phyloP scores from a whole-genome alignment of 495 filamentous ascomycete genomes.

The Xylaria telfairii region DNA sequence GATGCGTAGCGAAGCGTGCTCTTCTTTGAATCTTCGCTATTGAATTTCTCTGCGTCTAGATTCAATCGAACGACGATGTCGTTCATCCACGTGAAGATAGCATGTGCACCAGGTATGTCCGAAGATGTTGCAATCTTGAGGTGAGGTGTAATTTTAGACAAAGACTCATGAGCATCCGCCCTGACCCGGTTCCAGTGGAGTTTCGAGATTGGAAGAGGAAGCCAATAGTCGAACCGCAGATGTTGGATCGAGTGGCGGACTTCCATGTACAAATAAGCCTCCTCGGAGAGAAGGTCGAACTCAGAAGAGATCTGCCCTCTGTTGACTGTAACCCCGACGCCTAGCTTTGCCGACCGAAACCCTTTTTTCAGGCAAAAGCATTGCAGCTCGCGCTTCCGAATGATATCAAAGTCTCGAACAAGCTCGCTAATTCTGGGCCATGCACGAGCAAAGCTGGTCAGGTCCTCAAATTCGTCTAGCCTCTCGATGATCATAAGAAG shows the following conservation, averaged over 20 bases:
- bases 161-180: slow-evolving; percentile 26
- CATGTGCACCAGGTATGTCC: slow-evolving; percentile 28
- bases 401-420: slow-evolving; percentile 47
- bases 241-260: slow-evolving; percentile 49
- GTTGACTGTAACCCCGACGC: slow-evolving; percentile 48
- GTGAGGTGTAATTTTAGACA: slow-evolving; percentile 27
- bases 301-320: slow-evolving; percentile 47
- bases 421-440: slow-evolving; percentile 44
- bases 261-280: slow-evolving; percentile 42
- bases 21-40: slow-evolving; percentile 23
- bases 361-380: slow-evolving; percentile 58
- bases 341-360: slow-evolving; percentile 47
- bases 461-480: slow-evolving; percentile 46
- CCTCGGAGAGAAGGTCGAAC: slow-evolving; percentile 54
- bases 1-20: slow-evolving; percentile 55
- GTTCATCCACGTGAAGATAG: slow-evolving; percentile 60
- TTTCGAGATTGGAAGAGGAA: slow-evolving; percentile 56
- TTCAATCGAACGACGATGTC: slow-evolving; percentile 58
- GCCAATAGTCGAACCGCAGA: slow-evolving; percentile 49
- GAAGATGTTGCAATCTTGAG: slow-evolving; percentile 12
- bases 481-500: slow-evolving; percentile 45
- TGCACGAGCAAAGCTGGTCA: slow-evolving; percentile 46
- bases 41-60: slow-evolving; percentile 28
- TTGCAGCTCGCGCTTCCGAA: slow-evolving; percentile 55
- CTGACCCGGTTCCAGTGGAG: slow-evolving; percentile 51